Percentiles rank a stretch among this genome's conserved stretches.
Evolutionary conservation across 768 basidiomycete genomes (phyloP).

Genomic region (Pilatotrama ljubarskyi): DNA sequence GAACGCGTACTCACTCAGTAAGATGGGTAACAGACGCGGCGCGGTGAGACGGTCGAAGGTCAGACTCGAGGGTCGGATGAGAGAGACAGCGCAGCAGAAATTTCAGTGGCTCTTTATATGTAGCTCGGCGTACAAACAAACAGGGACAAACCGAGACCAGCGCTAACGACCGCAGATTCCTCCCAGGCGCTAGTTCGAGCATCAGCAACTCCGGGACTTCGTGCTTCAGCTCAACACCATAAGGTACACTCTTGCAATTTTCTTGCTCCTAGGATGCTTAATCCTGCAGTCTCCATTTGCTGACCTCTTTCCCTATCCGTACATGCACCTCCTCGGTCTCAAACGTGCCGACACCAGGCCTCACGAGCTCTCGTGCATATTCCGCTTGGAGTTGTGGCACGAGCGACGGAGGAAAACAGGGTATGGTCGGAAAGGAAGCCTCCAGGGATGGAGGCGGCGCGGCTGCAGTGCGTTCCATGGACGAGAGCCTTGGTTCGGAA

Average conservation of each 20-base stretch:
- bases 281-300: conserved; percentile 42
- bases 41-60: background rate
- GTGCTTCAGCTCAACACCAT: too few relatives aligned
- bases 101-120: too few relatives aligned
- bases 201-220: too few relatives aligned
- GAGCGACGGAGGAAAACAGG: conserved; percentile 49
- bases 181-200: too few relatives aligned
- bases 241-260: background rate
- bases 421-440: conserved; percentile 47
- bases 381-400: conserved; percentile 51
- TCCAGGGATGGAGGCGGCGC: background rate
- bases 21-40: background rate
- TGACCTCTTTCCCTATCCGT: conserved; percentile 71
- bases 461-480: too few relatives aligned
- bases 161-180: too few relatives aligned
- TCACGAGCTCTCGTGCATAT: conserved; percentile 45
- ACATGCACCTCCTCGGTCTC: conserved; percentile 55
- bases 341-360: conserved; percentile 45
- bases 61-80: background rate
- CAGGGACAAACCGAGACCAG: too few relatives aligned
- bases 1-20: conserved; percentile 13
- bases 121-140: too few relatives aligned
- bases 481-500: too few relatives aligned
- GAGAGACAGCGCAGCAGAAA: background rate
- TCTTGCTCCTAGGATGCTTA: background rate